Percentiles rank a stretch among this genome's conserved stretches.
These are phyloP conservation scores for Boletus rubescentipes DNA, from an alignment of 768 basidiomycete species.

Conservation along the genomic window DNA sequence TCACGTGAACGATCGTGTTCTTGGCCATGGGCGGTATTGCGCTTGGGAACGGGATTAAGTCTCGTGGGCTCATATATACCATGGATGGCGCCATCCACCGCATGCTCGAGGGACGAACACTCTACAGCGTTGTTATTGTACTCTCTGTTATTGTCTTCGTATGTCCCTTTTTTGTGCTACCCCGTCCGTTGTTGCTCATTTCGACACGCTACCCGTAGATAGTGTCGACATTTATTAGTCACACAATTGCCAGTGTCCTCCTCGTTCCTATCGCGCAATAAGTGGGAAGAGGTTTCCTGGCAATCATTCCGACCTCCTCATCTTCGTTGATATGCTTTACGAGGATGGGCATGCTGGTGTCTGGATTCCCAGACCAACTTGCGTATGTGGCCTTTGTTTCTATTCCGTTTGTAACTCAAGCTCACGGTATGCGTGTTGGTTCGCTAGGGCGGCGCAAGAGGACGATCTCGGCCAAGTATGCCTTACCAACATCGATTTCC, in stretches of 20 bases:
- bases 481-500: conserved; percentile 80
- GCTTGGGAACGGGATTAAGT: conserved; percentile 87
- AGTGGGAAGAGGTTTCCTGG: conserved; percentile 76
- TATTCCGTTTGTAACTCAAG: not conserved
- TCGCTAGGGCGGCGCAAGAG: conserved; percentile 79
- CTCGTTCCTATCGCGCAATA: conserved; percentile 95
- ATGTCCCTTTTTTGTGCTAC: conserved; percentile 20
- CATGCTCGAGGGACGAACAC: conserved; percentile 57
- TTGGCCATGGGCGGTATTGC: conserved; percentile 98
- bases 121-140: conserved; percentile 71
- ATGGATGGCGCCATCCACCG: conserved; percentile 64
- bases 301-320: conserved; percentile 74
- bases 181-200: not conserved
- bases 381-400: conserved; percentile 54
- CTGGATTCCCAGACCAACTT: conserved; percentile 98
- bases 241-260: conserved; percentile 94
- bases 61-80: conserved; percentile 82
- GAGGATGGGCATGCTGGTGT: conserved; percentile 98
- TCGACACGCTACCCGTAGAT: conserved; percentile 41
- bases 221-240: conserved; percentile 94
- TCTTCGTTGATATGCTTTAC: conserved; percentile 91
- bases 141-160: conserved; percentile 72
- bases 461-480: conserved; percentile 92
- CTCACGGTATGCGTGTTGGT: not conserved
- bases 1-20: conserved; percentile 93